Conservation (phyloP, 2,329 filamentous ascomycete genomes). For the Basipetospora chlamydospora region DNA sequence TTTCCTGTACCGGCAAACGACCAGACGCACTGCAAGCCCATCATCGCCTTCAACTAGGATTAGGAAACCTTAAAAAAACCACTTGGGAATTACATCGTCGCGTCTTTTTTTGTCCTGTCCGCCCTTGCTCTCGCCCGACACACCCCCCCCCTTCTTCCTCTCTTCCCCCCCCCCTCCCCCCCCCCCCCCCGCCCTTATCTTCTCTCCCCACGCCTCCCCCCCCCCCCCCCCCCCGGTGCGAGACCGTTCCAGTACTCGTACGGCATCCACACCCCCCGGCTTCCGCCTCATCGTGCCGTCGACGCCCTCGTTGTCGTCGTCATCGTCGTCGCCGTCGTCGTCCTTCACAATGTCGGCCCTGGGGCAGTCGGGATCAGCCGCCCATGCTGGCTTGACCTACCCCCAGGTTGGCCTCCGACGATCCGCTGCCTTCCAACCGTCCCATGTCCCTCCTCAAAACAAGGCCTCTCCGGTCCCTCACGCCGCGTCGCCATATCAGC, state of each 20-base stretch:
- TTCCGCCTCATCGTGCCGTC: no score
- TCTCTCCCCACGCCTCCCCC: slow-evolving; percentile 3
- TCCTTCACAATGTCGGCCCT: slow-evolving; percentile 29
- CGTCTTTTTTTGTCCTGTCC: slow-evolving; percentile 1
- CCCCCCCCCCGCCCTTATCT: slow-evolving; percentile 3
- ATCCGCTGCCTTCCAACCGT: slow-evolving; percentile 25
- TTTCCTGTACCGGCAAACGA: slow-evolving; percentile 7
- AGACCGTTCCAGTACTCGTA: slow-evolving; percentile 4
- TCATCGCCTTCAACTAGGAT: slow-evolving; percentile 7
- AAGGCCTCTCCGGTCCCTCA: slow-evolving; percentile 42
- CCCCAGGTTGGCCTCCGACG: slow-evolving; percentile 35
- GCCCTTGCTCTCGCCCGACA: background rate
- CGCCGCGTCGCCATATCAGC: slow-evolving; percentile 39
- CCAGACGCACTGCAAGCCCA: slow-evolving; percentile 7
- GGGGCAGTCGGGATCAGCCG: slow-evolving; percentile 33
- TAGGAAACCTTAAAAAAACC: slow-evolving; percentile 6
- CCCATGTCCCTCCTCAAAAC: slow-evolving; percentile 34
- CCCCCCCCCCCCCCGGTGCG: slow-evolving; percentile 9
- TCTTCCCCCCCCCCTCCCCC: slow-evolving; percentile 8
- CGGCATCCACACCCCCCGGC: slow-evolving; percentile 1
- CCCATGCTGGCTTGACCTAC: slow-evolving; percentile 38
- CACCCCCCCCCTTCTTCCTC: slow-evolving; percentile 6
- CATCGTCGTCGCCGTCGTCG: slow-evolving; percentile 4
- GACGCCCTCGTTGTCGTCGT: no score
- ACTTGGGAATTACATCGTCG: background rate